Conservation (phyloP, 768 basidiomycete genomes). For the Epithele typhae region DNA sequence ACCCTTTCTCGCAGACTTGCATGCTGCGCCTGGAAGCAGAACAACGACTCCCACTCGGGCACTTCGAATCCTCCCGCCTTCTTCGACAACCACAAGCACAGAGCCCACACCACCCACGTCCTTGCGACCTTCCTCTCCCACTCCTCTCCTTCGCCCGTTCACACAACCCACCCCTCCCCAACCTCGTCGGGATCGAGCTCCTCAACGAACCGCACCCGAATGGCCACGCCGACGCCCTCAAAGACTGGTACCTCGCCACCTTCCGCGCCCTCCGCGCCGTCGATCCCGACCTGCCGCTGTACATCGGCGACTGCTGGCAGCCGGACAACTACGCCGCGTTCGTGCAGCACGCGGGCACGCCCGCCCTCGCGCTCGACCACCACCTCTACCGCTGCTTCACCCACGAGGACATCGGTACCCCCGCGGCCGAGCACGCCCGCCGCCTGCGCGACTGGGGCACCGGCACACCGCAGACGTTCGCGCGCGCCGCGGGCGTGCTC, state of each 20-base stretch:
- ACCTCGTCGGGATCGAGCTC: slow-evolving; percentile 54
- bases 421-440: slow-evolving; percentile 50
- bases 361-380: slow-evolving; percentile 65
- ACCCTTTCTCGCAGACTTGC: slow-evolving; percentile 47
- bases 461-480: slow-evolving; percentile 34
- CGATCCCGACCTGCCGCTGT: slow-evolving; percentile 58
- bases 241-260: slow-evolving; percentile 59
- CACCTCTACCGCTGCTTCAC: slow-evolving; percentile 86
- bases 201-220: slow-evolving; percentile 57
- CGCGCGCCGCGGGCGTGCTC: slow-evolving; percentile 32
- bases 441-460: slow-evolving; percentile 40
- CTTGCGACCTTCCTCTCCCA: slow-evolving; percentile 41
- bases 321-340: slow-evolving; percentile 59
- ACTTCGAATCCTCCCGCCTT: slow-evolving; percentile 47
- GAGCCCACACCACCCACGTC: slow-evolving; percentile 43
- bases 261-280: slow-evolving; percentile 49
- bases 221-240: slow-evolving; percentile 42
- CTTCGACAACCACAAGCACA: slow-evolving; percentile 41
- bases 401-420: slow-evolving; percentile 44
- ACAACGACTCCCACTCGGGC: slow-evolving; percentile 62
- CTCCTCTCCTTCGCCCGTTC: slow-evolving; percentile 30
- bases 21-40: slow-evolving; percentile 74
- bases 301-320: slow-evolving; percentile 75
- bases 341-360: slow-evolving; percentile 28
- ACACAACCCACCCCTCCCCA: slow-evolving; percentile 33